Evolutionary conservation across 768 basidiomycete species (phyloP), one percentile per base, ranked within the genome.

Genomic region (Postia placenta): DNA sequence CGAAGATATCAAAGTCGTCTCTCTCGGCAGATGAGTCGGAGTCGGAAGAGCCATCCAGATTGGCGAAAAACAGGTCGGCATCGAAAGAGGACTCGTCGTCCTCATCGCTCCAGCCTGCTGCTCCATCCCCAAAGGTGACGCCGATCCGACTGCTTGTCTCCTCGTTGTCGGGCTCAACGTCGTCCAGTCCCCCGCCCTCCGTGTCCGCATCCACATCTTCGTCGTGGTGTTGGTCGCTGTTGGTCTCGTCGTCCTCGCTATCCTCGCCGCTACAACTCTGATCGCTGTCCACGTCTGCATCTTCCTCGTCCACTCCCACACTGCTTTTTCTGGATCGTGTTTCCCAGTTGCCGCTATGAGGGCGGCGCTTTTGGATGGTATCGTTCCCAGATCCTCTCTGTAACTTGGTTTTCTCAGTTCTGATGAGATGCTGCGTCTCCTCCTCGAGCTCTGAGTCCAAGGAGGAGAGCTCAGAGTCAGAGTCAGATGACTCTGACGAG

Each of bases 11-110:
- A 37, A 69, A 55, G 45, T 74, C 75, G 24, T 71, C 72, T 35
- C 68, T 70, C 53, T 78, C 74, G 49, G 68, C 69, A 26, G 72
- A 71, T 25, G 78, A 79, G 49, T 71, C 74, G 36, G 69, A 60
- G 46, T 69, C 75, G 19, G 74, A 76, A 1, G 74, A 65, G 58
- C 79, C 86, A 30, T 81, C 80, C 36, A 91, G 76, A 60, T 88
- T 85, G 48, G 83, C 80, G 59, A 92, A 91, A 69, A 92, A 91
- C 0, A 91, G 64, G 52, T 91, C 87, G 9, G 89, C 89, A 56
- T 92, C 89, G 57, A 88, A 87, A 51, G 75, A 79, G 2, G 81
- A 83, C 62, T 88, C 87, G 54, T 83, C 68, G 20, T 76, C 87
- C 49, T 85, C 84, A 33, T 85, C 84, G 35, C 83, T 84, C 87